phyloP scores from a whole-genome alignment of 1,284 basidiomycete genomes.

The Abortiporus biennis region DNA sequence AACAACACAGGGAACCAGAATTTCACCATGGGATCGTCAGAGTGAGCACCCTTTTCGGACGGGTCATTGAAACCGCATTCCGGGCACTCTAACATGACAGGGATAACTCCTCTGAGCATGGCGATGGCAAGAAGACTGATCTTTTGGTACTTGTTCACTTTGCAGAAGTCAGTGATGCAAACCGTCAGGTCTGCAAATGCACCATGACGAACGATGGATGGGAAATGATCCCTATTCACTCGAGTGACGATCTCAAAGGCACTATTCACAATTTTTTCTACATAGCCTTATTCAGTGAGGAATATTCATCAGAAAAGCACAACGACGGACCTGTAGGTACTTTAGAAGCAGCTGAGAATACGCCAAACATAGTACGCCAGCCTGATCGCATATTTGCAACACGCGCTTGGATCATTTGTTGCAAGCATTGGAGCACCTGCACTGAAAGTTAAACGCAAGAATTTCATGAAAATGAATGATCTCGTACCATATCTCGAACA shows the following conservation, averaged over 20 bases:
- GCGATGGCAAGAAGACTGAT: constrained; percentile 95
- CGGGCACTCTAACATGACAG: constrained; percentile 83
- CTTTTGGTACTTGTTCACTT: constrained; percentile 98
- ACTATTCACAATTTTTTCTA: constrained; percentile 86
- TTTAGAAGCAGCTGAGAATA: constrained; percentile 93
- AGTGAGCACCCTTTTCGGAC: constrained; percentile 31
- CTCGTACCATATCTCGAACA: constrained; percentile 88
- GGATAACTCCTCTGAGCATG: constrained; percentile 90
- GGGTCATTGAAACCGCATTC: constrained; percentile 64
- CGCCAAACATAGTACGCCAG: constrained; percentile 99
- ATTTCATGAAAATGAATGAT: constrained; percentile 2
- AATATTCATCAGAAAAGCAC: neutral
- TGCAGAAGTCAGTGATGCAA: constrained; percentile 98
- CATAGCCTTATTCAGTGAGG: constrained; percentile 7
- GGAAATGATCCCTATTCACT: constrained; percentile 88
- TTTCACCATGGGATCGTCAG: constrained; percentile 84
- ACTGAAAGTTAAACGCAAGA: constrained; percentile 5
- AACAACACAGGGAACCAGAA: constrained; percentile 98
- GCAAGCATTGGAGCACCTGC: constrained; percentile 92
- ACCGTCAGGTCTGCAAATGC: constrained; percentile 95
- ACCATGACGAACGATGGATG: constrained; percentile 87
- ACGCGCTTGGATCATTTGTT: constrained; percentile 97
- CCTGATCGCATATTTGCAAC: constrained; percentile 96
- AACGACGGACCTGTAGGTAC: constrained; percentile 72
- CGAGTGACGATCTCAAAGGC: constrained; percentile 96